Evolutionary conservation across 805 yeast genomes (phyloP).

Genomic region (Ogataea philodendri): DNA sequence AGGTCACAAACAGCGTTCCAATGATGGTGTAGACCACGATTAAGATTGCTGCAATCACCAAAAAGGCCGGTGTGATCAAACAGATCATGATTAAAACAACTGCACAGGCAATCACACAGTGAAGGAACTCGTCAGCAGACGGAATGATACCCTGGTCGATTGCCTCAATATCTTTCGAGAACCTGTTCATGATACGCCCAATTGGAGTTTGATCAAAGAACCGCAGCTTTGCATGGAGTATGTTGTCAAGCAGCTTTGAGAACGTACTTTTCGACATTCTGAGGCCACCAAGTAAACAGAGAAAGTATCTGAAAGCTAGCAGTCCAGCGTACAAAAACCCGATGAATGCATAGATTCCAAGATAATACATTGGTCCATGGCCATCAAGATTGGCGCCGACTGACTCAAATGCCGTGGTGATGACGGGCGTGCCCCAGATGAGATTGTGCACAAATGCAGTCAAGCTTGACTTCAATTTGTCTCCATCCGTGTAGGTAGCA

Average conservation of each 20-base stretch:
- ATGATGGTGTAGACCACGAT: slow-evolving; percentile 60
- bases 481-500: no score
- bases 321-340: no score
- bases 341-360: no score
- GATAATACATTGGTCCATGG: no score
- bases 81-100: slow-evolving; percentile 74
- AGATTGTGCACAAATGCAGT: no score
- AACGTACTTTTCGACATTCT: slow-evolving; percentile 78
- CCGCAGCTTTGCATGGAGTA: slow-evolving; percentile 75
- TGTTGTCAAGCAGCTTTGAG: slow-evolving; percentile 55
- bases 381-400: no score
- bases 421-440: no score
- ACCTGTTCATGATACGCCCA: slow-evolving; percentile 95
- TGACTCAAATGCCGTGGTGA: no score
- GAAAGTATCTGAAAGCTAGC: no score
- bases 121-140: slow-evolving; percentile 67
- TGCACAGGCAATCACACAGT: slow-evolving; percentile 62
- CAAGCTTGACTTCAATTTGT: no score
- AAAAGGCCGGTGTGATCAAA: slow-evolving; percentile 79
- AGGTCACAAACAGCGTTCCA: slow-evolving; percentile 71
- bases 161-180: slow-evolving; percentile 91
- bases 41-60: slow-evolving; percentile 70
- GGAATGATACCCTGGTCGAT: slow-evolving; percentile 91
- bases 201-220: slow-evolving; percentile 95
- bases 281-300: slow-evolving; percentile 67